phyloP scores from a whole-genome alignment of 2,329 filamentous ascomycete species.

The Apiospora kogelbergensis region DNA sequence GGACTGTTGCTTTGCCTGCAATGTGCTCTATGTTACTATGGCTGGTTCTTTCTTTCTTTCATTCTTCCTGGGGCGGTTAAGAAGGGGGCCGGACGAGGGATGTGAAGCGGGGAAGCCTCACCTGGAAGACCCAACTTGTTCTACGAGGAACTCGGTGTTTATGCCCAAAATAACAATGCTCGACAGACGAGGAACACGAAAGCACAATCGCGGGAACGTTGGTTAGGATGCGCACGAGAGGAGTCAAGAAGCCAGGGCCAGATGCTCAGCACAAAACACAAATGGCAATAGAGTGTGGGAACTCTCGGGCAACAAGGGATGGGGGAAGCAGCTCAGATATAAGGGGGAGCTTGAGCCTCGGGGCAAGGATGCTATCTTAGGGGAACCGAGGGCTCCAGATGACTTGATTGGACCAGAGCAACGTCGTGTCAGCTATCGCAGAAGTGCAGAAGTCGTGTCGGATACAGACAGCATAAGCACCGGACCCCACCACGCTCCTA shows the following conservation, averaged over 20 bases:
- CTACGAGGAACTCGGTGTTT: background rate
- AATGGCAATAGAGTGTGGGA: background rate
- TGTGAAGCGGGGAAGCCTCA: background rate
- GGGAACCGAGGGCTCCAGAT: background rate
- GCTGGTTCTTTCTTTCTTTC: background rate
- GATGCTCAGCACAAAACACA: background rate
- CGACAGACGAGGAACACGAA: background rate
- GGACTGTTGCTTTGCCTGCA: background rate
- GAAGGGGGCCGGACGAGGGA: background rate
- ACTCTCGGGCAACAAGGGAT: background rate
- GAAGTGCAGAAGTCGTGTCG: background rate
- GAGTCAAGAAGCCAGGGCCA: background rate
- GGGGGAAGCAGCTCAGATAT: background rate
- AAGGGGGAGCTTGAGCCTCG: background rate
- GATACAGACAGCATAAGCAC: background rate
- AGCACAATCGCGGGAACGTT: no score
- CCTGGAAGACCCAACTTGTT: background rate
- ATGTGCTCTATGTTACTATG: background rate
- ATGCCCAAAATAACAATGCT: background rate
- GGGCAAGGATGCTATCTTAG: background rate
- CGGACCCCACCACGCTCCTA: background rate
- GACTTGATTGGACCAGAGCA: background rate
- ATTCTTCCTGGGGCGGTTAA: no score
- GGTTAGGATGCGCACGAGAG: background rate
- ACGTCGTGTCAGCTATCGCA: background rate